A percentile compares a stretch with the other conserved stretches of the same genome.
Evolutionary conservation across 1,284 basidiomycete species (phyloP).

Genomic region (Austropuccinia psidii): DNA sequence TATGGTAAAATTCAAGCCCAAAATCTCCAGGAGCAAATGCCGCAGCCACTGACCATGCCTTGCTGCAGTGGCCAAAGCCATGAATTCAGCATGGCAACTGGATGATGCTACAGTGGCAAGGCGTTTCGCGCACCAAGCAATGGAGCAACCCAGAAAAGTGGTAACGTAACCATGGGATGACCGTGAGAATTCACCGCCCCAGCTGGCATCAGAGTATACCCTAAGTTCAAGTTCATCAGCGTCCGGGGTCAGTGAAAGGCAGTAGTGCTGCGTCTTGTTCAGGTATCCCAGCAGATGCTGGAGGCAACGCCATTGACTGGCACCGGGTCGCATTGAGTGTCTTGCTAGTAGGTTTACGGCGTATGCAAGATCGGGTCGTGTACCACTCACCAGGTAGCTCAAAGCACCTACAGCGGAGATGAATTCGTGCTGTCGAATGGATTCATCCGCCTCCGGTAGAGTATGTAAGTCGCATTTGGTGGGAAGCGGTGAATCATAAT

Average conservation of each 20-base stretch:
- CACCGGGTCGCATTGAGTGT: background rate
- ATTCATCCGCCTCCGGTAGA: no score
- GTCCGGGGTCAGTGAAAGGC: no score
- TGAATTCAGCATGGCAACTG: slow-evolving; percentile 20
- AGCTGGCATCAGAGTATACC: background rate
- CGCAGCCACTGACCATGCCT: no score
- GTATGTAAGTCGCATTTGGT: no score
- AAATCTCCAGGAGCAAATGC: background rate
- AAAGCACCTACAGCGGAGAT: no score
- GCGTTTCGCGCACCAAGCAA: background rate
- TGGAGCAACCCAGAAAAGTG: background rate
- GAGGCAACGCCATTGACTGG: background rate
- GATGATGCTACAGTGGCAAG: background rate
- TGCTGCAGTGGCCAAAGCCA: no score
- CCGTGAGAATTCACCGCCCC: background rate
- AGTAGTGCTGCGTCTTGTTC: background rate
- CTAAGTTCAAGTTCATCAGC: no score
- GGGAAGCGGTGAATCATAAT: no score
- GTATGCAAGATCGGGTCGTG: background rate
- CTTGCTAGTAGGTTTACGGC: background rate
- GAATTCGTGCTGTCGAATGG: no score
- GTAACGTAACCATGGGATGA: background rate
- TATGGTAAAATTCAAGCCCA: background rate
- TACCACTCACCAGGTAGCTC: background rate
- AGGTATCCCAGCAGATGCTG: background rate